A percentile compares a stretch with the other conserved stretches of the same genome.
Conservation (phyloP, 2,329 filamentous ascomycete genomes). For the Neofusicoccum cordaticola region DNA sequence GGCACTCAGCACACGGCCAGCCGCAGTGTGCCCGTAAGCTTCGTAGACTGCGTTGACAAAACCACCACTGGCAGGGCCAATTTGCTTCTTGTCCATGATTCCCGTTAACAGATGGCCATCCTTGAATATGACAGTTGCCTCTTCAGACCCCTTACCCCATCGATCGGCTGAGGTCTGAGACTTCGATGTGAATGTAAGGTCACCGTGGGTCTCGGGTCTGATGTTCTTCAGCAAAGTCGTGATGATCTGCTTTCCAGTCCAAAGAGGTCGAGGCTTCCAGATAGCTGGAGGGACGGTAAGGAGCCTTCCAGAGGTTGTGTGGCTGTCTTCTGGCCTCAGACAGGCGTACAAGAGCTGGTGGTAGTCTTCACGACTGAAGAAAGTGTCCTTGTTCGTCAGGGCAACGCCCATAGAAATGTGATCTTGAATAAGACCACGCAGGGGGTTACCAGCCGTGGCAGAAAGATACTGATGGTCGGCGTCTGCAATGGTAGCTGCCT, state of each 20-base stretch:
- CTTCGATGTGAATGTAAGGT: conserved; percentile 75
- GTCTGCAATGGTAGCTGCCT: conserved; percentile 89
- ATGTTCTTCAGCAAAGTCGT: conserved; percentile 93
- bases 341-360: conserved; percentile 92
- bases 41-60: conserved; percentile 92
- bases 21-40: conserved; percentile 81
- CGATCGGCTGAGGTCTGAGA: conserved; percentile 74
- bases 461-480: conserved; percentile 97
- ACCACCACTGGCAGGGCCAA: conserved; percentile 82
- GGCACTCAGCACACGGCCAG: conserved; percentile 84
- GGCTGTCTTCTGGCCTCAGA: conserved; percentile 82
- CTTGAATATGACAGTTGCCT: conserved; percentile 76
- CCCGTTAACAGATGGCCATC: conserved; percentile 85
- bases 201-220: conserved; percentile 70
- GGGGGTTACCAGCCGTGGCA: conserved; percentile 85
- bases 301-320: conserved; percentile 79
- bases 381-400: conserved; percentile 86
- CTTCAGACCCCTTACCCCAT: conserved; percentile 76
- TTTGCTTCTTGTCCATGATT: conserved; percentile 93
- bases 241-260: conserved; percentile 96
- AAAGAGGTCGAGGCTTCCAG: conserved; percentile 74
- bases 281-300: conserved; percentile 78
- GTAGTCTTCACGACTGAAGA: conserved; percentile 85
- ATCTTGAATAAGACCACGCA: conserved; percentile 96
- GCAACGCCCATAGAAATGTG: conserved; percentile 93